Evolutionary conservation across 2,329 filamentous ascomycete genomes (phyloP).

Genomic region (Polychaeton citri): DNA sequence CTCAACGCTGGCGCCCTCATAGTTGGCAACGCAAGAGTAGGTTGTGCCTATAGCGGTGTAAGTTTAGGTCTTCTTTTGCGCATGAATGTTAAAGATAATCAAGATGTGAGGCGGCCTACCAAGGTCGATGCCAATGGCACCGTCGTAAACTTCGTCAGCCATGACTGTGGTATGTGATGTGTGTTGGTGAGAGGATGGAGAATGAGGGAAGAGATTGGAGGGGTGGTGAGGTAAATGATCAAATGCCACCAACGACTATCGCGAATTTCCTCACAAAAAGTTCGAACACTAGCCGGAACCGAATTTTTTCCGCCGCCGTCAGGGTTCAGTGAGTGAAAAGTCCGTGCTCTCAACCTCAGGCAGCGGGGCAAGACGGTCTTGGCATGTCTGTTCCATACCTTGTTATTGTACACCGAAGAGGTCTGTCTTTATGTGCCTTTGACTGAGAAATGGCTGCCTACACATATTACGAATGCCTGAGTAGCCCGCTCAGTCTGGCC

Average conservation of each 20-base stretch:
- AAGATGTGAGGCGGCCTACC: conserved; percentile 51
- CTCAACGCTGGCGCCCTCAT: conserved; percentile 98
- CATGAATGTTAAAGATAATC: too few species aligned
- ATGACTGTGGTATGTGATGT: conserved; percentile 41
- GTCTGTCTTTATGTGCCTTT: too few species aligned
- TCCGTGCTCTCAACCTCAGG: too few species aligned
- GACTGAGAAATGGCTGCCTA: too few species aligned
- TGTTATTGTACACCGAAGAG: too few species aligned
- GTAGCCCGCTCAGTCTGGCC: too few species aligned
- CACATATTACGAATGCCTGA: too few species aligned
- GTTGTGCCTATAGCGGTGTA: conserved; percentile 61
- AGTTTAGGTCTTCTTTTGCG: too few species aligned
- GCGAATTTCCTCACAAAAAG: conserved; percentile 1
- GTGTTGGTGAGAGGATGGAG: background rate
- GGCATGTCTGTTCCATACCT: too few species aligned
- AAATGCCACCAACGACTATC: background rate
- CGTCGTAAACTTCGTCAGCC: conserved; percentile 97
- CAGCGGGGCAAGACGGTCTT: too few species aligned
- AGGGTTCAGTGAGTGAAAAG: background rate
- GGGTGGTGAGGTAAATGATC: background rate
- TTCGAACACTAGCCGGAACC: background rate
- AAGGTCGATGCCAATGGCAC: conserved; percentile 99
- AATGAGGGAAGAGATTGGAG: background rate
- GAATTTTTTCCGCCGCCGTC: background rate
- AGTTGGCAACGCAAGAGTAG: conserved; percentile 99